These are phyloP conservation scores for Crithidia fasciculata DNA, from an alignment of 208 protist species.

Conservation along the genomic window DNA sequence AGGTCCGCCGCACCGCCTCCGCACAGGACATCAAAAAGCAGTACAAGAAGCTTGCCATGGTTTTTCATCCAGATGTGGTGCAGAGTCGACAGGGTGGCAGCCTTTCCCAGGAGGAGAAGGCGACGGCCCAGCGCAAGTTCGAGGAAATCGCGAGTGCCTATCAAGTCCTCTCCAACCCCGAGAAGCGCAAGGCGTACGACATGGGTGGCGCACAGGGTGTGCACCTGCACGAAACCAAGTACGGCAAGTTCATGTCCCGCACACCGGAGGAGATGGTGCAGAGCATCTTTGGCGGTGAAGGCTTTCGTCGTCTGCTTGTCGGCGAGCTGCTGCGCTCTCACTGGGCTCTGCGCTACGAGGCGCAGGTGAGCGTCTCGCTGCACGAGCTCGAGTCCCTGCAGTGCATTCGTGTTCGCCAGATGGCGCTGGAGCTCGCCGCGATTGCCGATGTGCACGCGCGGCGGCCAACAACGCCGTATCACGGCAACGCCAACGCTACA, in stretches of 20 bases:
- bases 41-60: conserved; percentile 89
- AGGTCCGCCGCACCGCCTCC: conserved; percentile 66
- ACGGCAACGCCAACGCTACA: neutral
- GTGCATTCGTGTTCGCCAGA: conserved; percentile 73
- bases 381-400: conserved; percentile 87
- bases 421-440: conserved; percentile 65
- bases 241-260: conserved; percentile 72
- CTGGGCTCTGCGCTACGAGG: conserved; percentile 82
- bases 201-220: conserved; percentile 67
- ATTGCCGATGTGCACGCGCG: conserved; percentile 84
- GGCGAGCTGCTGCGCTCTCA: conserved; percentile 82
- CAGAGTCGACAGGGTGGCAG: conserved; percentile 29
- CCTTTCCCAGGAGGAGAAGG: conserved; percentile 42
- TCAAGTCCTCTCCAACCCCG: conserved; percentile 87
- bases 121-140: conserved; percentile 65
- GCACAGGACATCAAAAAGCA: conserved; percentile 73
- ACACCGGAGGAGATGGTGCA: conserved; percentile 88
- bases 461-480: conserved; percentile 31
- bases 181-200: conserved; percentile 84
- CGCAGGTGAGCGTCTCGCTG: conserved; percentile 80
- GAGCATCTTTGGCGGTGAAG: conserved; percentile 82
- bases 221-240: conserved; percentile 67
- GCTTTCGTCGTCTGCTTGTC: conserved; percentile 62
- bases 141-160: conserved; percentile 77
- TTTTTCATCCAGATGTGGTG: conserved; percentile 87